Evolutionary conservation across 257 asterid genomes (phyloP), one percentile per base, ranked within the genome.

Genomic region (Salvia splendens): DNA sequence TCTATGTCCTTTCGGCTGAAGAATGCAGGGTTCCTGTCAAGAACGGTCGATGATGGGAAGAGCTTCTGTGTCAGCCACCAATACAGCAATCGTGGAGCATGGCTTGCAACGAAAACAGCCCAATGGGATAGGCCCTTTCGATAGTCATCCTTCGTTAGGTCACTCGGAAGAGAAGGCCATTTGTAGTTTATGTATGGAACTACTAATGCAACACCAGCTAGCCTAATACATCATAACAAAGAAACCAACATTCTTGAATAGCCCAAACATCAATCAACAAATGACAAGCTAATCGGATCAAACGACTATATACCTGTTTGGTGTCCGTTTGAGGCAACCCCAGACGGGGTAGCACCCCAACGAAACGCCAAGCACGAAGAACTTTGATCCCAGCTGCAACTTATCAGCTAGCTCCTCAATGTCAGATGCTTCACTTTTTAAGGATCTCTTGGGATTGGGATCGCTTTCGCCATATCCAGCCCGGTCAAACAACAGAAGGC

Each of bases 381-480:
- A 89, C 66, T 73, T 86, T 46, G 91, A 68, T 61, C 98, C 98
- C 51, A 88, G 46, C 68, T 84, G 80, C 51, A 93, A 57, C 65
- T 75, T 82, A 75, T 93, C 97, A 17, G 95, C 99, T 35, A 93
- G 80, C 75, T 93, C 97, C 49, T 90, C 92, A 12, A 93, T 88
- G 74, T 93, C 99, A 14, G 86, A 84, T 6, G 96, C 90, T 68
- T 88, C 95, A 51, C 89, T 93, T 70, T 85, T 90, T 17, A 90
- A 59, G 1, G 97, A 81, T 32, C 95, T 80, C 62, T 78, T 82
- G 17, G 94, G 88, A 73, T 92, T 86, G 42, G 93, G 95, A 77
- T 88, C 95, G 60, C 99, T 93, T 50, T 93, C 95, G 4, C 99
- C 97, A 78, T 93, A 93, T 53, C 99, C 99, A 4, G 99, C 95